These are phyloP conservation scores for Pinus taeda DNA, from an alignment of 75 land plant species.

Conservation along the genomic window DNA sequence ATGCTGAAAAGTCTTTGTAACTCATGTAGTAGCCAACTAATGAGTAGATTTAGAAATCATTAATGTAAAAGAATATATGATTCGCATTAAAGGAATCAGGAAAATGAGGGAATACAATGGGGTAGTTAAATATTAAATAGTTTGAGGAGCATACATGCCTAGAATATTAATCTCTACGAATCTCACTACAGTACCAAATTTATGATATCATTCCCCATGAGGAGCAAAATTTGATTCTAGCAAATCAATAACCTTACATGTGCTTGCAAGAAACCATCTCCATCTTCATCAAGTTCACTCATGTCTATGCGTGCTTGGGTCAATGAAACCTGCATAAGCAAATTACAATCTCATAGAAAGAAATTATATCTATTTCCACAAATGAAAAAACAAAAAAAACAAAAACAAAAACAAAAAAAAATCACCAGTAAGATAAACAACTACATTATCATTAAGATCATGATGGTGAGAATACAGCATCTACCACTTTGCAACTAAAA, in stretches of 20 bases:
- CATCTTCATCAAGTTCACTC: slow-evolving; percentile 99
- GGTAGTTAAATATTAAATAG: too few relatives aligned
- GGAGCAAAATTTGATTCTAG: background rate
- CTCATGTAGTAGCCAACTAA: too few relatives aligned
- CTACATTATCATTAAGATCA: background rate
- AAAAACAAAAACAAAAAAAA: background rate
- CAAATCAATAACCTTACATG: slow-evolving; percentile 52
- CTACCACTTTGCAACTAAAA: background rate
- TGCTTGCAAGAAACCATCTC: slow-evolving; percentile 95
- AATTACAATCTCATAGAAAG: background rate
- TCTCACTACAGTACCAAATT: background rate
- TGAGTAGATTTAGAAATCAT: too few relatives aligned
- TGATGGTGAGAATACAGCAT: background rate
- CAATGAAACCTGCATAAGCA: slow-evolving; percentile 75
- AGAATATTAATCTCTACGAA: background rate
- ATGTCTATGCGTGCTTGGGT: slow-evolving; percentile 99
- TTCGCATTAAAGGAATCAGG: too few relatives aligned
- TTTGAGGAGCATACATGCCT: background rate
- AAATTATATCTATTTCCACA: background rate
- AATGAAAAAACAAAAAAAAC: background rate
- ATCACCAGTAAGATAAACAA: background rate
- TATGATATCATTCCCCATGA: background rate
- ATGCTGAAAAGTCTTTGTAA: too few relatives aligned
- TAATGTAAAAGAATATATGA: too few relatives aligned
- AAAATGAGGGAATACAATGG: too few relatives aligned